These are phyloP conservation scores for Metarhizium guizhouense DNA, from an alignment of 2,329 filamentous ascomycete genomes.

Conservation along the genomic window DNA sequence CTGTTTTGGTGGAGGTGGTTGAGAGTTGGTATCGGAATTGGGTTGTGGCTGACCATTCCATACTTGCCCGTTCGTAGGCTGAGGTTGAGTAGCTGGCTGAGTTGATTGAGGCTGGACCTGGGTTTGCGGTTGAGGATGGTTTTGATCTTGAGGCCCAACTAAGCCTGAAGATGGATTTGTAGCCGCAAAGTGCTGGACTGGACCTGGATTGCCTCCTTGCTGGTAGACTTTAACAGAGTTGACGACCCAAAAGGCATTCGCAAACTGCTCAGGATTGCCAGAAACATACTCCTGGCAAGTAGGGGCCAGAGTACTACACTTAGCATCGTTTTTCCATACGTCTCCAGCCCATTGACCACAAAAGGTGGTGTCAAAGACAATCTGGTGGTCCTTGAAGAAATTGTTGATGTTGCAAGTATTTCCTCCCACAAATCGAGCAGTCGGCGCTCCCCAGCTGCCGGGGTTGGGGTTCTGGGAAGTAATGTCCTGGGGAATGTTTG, in stretches of 20 bases:
- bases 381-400: conserved; percentile 63
- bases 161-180: no score
- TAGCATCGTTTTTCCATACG: conserved; percentile 50
- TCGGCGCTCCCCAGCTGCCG: conserved; percentile 56
- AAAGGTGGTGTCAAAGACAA: conserved; percentile 77
- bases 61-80: conserved; percentile 1
- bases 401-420: conserved; percentile 61
- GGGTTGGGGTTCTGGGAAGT: conserved; percentile 52
- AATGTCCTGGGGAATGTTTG: conserved; percentile 55
- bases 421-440: conserved; percentile 57
- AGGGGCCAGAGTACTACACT: conserved; percentile 50
- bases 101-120: neutral
- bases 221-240: conserved; percentile 59
- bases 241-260: conserved; percentile 68
- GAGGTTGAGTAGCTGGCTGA: neutral
- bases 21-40: neutral
- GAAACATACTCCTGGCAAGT: conserved; percentile 67
- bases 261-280: conserved; percentile 60
- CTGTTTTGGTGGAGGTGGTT: neutral
- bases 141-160: no score
- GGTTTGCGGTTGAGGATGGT: no score
- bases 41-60: conserved; percentile 1
- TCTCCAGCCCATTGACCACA: conserved; percentile 81
- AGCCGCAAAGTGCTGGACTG: no score
- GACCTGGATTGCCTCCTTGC: conserved; percentile 5